Base-by-base conservation (phyloP, 257 asterid species). In the Jasminum sambac region DNA sequence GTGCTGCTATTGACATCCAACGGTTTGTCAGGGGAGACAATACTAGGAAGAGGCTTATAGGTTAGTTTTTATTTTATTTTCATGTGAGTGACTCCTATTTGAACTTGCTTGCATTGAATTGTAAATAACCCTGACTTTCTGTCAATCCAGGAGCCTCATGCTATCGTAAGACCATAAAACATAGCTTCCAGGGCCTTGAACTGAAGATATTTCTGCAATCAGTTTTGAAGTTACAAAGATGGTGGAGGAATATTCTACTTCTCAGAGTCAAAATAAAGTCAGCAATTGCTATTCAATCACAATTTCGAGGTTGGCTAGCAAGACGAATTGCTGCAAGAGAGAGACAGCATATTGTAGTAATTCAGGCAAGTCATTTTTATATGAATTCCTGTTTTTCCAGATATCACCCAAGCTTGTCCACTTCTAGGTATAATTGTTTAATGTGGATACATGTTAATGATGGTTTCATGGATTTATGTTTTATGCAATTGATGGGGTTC, bases 171-270 rank as follows among this genome's bases (percentile, higher is more conserved):
- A 41, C 72, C 74, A 74, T 76, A 46, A 71, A 42, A 70, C 14
- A 77, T 60, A 39, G 64, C 30, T 41, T 63, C 71, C 72, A 71
- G 8, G 78, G 82, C 69, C 82, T 50, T 81, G 89, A 85, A 84
- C 44, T 86, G 78, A 76, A 76, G 65, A 77, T 85, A 71, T 44
- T 81, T 67, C 44, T 80, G 58, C 82, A 73, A 72, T 84, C 89
- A 67, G 85, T 85, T 43, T 43, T 85, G 74, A 90, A 86, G 85
- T 77, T 94, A 86, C 98, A 90, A 78, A 87, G 89, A 79, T 86
- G 90, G 94, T 89, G 98, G 97, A 88, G 93, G 78, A 64, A 64
- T 26, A 80, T 81, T 72, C 76, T 85, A 13, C 81, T 67, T 39
- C 64, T 52, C 39, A 80, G 78, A 67, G 67, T 67, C 55, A 68